A percentile compares a stretch with the other conserved stretches of the same genome.
Evolutionary conservation across 1,284 basidiomycete genomes (phyloP).

Genomic region (Fomitopsis pinicola): DNA sequence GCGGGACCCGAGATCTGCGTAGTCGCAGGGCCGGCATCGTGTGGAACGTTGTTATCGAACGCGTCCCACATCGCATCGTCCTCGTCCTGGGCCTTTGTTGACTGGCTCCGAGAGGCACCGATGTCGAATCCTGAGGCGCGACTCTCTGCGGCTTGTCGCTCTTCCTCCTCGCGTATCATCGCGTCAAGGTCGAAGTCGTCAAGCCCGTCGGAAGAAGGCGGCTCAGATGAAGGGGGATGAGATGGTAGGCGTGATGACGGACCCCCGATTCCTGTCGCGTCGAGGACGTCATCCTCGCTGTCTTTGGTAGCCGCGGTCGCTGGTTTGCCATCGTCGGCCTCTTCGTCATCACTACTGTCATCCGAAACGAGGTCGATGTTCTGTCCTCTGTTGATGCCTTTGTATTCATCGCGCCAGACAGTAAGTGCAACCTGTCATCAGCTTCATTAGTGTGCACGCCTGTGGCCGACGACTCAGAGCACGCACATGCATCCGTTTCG

Average conservation of each 20-base stretch:
- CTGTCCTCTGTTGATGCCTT: slow-evolving; percentile 42
- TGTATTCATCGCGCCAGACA: slow-evolving; percentile 72
- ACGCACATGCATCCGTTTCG: slow-evolving; percentile 77
- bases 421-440: slow-evolving; percentile 55
- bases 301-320: not conserved
- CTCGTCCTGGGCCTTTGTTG: slow-evolving; percentile 31
- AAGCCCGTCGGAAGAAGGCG: slow-evolving; percentile 35
- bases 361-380: slow-evolving; percentile 29
- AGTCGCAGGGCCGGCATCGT: slow-evolving; percentile 11
- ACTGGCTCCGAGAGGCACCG: not conserved
- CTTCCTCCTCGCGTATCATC: slow-evolving; percentile 45
- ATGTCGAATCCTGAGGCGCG: not conserved
- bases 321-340: slow-evolving; percentile 14
- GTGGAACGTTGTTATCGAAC: slow-evolving; percentile 25
- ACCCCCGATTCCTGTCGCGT: not conserved
- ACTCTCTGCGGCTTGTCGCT: slow-evolving; percentile 22
- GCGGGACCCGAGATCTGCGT: slow-evolving; percentile 8
- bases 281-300: not conserved
- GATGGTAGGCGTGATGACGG: slow-evolving; percentile 31
- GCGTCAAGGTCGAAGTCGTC: slow-evolving; percentile 54
- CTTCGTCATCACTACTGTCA: slow-evolving; percentile 21
- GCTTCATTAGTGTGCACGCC: slow-evolving; percentile 2
- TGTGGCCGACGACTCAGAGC: not conserved
- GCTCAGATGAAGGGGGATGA: slow-evolving; percentile 44
- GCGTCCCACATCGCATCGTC: slow-evolving; percentile 54